Base-by-base conservation (phyloP, 352 stramenopile genomes). In the Phytophthora litchii region DNA sequence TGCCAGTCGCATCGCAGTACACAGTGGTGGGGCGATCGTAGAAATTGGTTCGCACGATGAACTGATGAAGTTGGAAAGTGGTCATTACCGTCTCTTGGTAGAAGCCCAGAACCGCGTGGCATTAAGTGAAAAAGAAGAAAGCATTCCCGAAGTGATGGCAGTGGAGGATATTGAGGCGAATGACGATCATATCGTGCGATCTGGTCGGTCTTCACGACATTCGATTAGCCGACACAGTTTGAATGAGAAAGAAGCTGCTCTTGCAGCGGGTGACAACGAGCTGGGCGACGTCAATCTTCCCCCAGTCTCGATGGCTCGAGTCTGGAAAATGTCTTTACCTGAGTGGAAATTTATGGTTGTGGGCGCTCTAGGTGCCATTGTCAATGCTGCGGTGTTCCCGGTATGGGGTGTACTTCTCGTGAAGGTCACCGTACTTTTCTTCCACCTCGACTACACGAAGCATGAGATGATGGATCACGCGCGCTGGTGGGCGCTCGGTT, bases 31-130 rank as follows among this genome's bases (percentile, higher is more conserved):
- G 37, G 45, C 64, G 11, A 86, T 98, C 19, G 70, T 93, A 3
- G 88, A 91, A 54, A 68, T 89, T 19, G 92, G 92, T 0, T 80
- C 64, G 1, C 92, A 98, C 66, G 74, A 89, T 35, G 72, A 89
- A 47, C 60, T 97, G n/a, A 84, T 97, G 70, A 49, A 73, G 42
- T 47, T 75, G 14, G 43, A 67, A 11, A 70, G 48, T 53, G 70
- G 70, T 6, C 70, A 74, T 44, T 76, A 79, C 48, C 63, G 67
- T 46, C 31, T 72, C 3, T 45, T 79, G 16, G 70, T 79, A 4
- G 67, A 74, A 54, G 67, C 70, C 3, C 70, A 79, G 38, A 75
- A 57, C 25, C 61, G 66, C 10, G 49, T 58, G 20, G 40, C 56
- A 6, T 43, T 48, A 4, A 47, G 52, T 14, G 56, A 72, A 36